phyloP scores from a whole-genome alignment of 1,284 basidiomycete species.

The Neonothopanus nambi region DNA sequence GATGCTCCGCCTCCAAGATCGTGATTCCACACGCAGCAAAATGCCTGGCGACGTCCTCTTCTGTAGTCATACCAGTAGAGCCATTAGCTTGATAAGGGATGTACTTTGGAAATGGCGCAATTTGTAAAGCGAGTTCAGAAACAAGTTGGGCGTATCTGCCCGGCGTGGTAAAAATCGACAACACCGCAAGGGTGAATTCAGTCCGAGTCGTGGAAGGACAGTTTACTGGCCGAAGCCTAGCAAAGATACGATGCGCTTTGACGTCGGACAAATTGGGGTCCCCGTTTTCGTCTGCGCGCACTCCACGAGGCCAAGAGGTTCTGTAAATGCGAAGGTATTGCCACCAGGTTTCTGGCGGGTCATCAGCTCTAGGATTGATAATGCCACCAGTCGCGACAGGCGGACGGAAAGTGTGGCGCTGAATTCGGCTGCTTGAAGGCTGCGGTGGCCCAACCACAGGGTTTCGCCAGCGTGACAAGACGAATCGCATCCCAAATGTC shows the following conservation, averaged over 20 bases:
- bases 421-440: no score
- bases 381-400: no score
- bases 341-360: slow-evolving; percentile 36
- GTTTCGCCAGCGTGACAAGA: slow-evolving; percentile 12
- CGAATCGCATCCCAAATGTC: slow-evolving; percentile 7
- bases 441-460: not conserved
- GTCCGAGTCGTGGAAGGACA: slow-evolving; percentile 30
- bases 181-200: slow-evolving; percentile 38
- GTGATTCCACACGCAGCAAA: slow-evolving; percentile 16
- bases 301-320: slow-evolving; percentile 45
- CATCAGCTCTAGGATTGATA: slow-evolving; percentile 3
- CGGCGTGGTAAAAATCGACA: slow-evolving; percentile 35
- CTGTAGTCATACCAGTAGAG: not conserved
- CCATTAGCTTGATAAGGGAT: not conserved
- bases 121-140: not conserved
- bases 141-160: slow-evolving; percentile 24
- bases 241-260: slow-evolving; percentile 41
- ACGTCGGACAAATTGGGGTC: slow-evolving; percentile 41
- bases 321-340: slow-evolving; percentile 41
- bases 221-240: slow-evolving; percentile 39
- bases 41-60: slow-evolving; percentile 14
- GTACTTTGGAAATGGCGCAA: not conserved
- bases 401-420: no score
- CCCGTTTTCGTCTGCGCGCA: slow-evolving; percentile 37
- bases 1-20: slow-evolving; percentile 1